These are phyloP conservation scores for Cyberlindnera xishuangbannaensis DNA, from an alignment of 805 yeast species.

Conservation along the genomic window DNA sequence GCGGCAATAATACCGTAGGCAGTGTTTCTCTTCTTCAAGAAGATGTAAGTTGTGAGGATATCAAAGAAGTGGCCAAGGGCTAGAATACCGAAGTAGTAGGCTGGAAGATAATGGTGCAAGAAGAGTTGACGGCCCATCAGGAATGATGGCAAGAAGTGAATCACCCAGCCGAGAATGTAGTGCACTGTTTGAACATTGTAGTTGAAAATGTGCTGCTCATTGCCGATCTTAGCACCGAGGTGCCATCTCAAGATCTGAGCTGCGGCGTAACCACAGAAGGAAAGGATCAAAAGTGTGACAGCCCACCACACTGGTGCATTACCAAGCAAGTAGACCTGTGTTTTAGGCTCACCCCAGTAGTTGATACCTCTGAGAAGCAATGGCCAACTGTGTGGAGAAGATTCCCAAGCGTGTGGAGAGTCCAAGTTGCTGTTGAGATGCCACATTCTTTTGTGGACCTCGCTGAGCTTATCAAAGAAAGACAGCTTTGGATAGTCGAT, in stretches of 20 bases:
- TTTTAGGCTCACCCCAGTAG: conserved; percentile 62
- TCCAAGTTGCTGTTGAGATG: conserved; percentile 63
- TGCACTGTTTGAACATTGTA: conserved; percentile 59
- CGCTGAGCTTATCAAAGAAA: conserved; percentile 55
- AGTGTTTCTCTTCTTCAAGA: conserved; percentile 33
- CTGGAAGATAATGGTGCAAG: conserved; percentile 90
- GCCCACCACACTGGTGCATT: conserved; percentile 81
- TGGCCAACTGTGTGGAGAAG: conserved; percentile 73
- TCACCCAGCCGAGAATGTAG: conserved; percentile 62
- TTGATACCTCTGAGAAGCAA: conserved; percentile 70
- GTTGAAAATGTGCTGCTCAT: conserved; percentile 51
- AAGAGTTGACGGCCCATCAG: conserved; percentile 91
- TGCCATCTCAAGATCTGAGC: conserved; percentile 59
- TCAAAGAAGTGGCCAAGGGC: conserved; percentile 69
- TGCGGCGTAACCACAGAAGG: conserved; percentile 41
- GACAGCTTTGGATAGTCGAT: conserved; percentile 48
- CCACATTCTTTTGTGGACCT: conserved; percentile 75
- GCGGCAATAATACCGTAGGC: conserved; percentile 40
- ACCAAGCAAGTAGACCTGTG: conserved; percentile 67
- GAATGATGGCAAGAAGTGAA: conserved; percentile 71
- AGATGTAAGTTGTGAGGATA: conserved; percentile 39
- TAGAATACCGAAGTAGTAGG: conserved; percentile 80
- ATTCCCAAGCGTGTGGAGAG: conserved; percentile 65
- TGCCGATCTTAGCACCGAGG: conserved; percentile 43
- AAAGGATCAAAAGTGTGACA: conserved; percentile 44